Evolutionary conservation across 2,329 filamentous ascomycete species (phyloP).

Genomic region (Ophiocordyceps polyrhachis-furcata): DNA sequence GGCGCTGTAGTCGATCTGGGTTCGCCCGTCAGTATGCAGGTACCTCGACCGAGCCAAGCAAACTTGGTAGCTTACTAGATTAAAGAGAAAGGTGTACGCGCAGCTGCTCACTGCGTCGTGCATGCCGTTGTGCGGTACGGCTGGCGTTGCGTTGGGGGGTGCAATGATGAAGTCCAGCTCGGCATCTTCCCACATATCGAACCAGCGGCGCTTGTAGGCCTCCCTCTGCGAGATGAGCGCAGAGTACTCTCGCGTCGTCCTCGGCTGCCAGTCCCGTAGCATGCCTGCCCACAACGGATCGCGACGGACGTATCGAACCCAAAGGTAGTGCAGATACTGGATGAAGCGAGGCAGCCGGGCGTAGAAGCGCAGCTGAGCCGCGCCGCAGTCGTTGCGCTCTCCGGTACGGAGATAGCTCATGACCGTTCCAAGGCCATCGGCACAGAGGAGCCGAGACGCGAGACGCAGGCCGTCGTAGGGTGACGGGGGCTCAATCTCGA

Average conservation of each 20-base stretch:
- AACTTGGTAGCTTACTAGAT: slow-evolving; percentile 38
- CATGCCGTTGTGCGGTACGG: slow-evolving; percentile 76
- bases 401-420: slow-evolving; percentile 56
- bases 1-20: slow-evolving; percentile 62
- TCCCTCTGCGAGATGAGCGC: slow-evolving; percentile 61
- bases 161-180: slow-evolving; percentile 63
- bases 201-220: slow-evolving; percentile 58
- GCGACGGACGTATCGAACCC: slow-evolving; percentile 64
- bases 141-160: slow-evolving; percentile 79
- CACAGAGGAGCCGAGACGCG: slow-evolving; percentile 63
- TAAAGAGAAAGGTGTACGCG: slow-evolving; percentile 88
- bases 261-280: slow-evolving; percentile 52
- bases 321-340: slow-evolving; percentile 76
- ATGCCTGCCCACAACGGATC: slow-evolving; percentile 66
- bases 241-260: slow-evolving; percentile 66
- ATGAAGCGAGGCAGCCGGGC: slow-evolving; percentile 55
- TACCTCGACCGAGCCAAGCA: not conserved
- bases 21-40: not conserved
- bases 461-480: slow-evolving; percentile 61
- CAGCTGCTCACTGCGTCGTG: slow-evolving; percentile 68
- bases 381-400: slow-evolving; percentile 65
- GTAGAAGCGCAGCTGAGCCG: slow-evolving; percentile 53
- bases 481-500: slow-evolving; percentile 42
- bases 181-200: slow-evolving; percentile 63
- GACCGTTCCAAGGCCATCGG: slow-evolving; percentile 69